These are phyloP conservation scores for Naganishia friedmannii DNA, from an alignment of 768 basidiomycete species.

Conservation along the genomic window DNA sequence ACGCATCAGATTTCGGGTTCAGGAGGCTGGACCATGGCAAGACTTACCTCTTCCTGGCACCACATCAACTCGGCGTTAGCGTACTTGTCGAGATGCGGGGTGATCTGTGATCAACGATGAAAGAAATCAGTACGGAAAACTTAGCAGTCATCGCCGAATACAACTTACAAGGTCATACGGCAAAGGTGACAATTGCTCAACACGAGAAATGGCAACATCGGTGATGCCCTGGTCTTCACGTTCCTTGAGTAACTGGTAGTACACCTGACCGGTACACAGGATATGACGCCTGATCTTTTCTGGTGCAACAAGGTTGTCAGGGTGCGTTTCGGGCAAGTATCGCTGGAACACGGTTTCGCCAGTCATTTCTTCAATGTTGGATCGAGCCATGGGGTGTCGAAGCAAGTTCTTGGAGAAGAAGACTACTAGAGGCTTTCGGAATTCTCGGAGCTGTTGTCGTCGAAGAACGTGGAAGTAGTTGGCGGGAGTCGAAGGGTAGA, in stretches of 20 bases:
- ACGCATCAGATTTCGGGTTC: neutral
- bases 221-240: constrained; percentile 86
- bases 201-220: constrained; percentile 85
- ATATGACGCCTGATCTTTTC: constrained; percentile 89
- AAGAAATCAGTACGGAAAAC: constrained; percentile 17
- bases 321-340: constrained; percentile 80
- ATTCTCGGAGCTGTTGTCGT: constrained; percentile 94
- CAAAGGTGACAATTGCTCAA: constrained; percentile 96
- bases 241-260: constrained; percentile 81
- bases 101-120: constrained; percentile 59
- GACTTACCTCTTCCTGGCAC: constrained; percentile 67
- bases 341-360: constrained; percentile 88
- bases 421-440: constrained; percentile 90
- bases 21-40: neutral
- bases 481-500: constrained; percentile 93
- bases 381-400: constrained; percentile 89
- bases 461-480: constrained; percentile 98
- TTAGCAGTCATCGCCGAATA: neutral
- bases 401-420: constrained; percentile 98
- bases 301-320: constrained; percentile 67
- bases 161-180: constrained; percentile 82
- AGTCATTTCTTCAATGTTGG: constrained; percentile 79
- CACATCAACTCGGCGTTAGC: constrained; percentile 90
- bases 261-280: constrained; percentile 94
- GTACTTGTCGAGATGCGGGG: constrained; percentile 91